Evolutionary conservation across 2,329 filamentous ascomycete species (phyloP).

Genomic region (Clonostachys chloroleuca): DNA sequence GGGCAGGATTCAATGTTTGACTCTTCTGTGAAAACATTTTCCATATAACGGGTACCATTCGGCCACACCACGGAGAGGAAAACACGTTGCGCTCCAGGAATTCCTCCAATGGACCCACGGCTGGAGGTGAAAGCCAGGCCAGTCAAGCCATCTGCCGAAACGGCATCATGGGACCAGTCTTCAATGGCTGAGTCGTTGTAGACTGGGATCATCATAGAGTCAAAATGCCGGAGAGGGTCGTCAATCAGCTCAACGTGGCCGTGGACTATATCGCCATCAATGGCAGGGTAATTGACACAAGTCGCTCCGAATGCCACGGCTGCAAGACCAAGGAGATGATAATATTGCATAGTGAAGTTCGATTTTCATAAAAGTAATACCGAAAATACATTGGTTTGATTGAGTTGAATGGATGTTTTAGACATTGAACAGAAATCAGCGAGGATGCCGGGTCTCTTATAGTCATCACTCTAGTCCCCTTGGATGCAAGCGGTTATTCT

Average conservation of each 20-base stretch:
- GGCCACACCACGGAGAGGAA: neutral
- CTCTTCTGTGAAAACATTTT: constrained; percentile 4
- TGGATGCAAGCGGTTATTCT: too few species aligned
- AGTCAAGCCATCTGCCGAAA: neutral
- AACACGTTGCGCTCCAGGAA: neutral
- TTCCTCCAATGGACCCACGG: neutral
- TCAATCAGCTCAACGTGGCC: neutral
- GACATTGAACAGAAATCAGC: too few species aligned
- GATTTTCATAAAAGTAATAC: too few species aligned
- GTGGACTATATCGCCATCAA: too few species aligned
- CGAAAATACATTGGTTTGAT: too few species aligned
- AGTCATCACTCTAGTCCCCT: too few species aligned
- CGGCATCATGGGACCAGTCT: neutral
- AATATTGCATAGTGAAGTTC: too few species aligned
- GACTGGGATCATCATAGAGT: constrained; percentile 5
- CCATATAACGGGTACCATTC: neutral
- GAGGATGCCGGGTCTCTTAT: too few species aligned
- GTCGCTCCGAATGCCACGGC: too few species aligned
- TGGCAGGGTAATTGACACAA: too few species aligned
- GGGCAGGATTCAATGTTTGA: neutral
- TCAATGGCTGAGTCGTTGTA: neutral
- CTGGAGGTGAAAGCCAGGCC: neutral
- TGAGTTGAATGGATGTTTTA: too few species aligned
- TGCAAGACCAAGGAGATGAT: too few species aligned
- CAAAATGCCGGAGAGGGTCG: neutral